Evolutionary conservation across 2,329 filamentous ascomycete genomes (phyloP), one percentile per base, ranked within the genome.

Genomic region (Cercospora canescens): DNA sequence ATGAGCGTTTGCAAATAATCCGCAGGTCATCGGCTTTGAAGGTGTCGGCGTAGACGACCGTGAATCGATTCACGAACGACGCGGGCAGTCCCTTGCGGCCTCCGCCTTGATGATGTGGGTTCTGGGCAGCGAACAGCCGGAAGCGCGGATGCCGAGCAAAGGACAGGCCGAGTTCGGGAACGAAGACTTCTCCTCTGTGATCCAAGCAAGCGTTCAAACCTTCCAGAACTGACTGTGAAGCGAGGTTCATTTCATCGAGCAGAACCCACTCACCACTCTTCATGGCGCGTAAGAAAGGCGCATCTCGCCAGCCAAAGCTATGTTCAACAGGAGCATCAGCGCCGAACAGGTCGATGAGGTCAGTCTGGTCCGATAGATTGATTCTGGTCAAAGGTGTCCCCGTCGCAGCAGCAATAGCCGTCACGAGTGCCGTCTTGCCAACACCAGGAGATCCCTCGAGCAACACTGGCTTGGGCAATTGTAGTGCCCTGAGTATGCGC

Each of bases 361-460:
- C 95, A 0, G 96, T 99, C 80, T 99, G 95, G 73, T 99, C 95
- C 0, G 95, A 98, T 66, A 99, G 83, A 75, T 99, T 99, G 79
- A 99, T 97, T 73, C 95, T 87, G 0, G 93, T 97, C 69, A 99
- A 81, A 7, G 91, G 90, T 68, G 90, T 90, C 5, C 94, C 93
- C 69, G 92, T 91, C 4, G 90, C 89, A 71, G 87, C 86, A 1
- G 96, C 91, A 54, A 99, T 83, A 0, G 95, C 94, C 54, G 91
- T 90, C 24, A 99, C 88, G 14, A 99, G 85, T 1, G 94, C 96
- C 0, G 95, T 99, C 82, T 99, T 99, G 63, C 95, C 95, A 24
- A 99, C 95, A 76, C 95, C 95, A n/a, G 95, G 95, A 72, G 92
- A 97, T 37, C 96, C 95, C 81, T 99, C 95, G 2, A 99, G 86